phyloP scores from a whole-genome alignment of 2,329 filamentous ascomycete genomes.

The Lecanicillium sp. region DNA sequence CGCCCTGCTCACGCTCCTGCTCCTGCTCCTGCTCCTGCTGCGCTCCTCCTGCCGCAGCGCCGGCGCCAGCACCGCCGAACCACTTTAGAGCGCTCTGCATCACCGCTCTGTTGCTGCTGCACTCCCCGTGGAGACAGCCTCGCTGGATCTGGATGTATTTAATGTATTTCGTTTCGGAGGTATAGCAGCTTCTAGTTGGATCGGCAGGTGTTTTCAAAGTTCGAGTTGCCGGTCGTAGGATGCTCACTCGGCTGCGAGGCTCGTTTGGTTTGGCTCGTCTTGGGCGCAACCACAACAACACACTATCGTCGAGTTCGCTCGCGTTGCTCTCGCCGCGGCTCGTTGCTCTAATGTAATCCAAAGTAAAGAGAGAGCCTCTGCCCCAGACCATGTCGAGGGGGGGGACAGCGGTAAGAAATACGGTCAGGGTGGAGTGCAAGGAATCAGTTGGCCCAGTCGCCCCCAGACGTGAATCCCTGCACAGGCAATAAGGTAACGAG shows the following conservation, averaged over 20 bases:
- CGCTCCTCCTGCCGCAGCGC: neutral
- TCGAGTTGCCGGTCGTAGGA: too few species aligned
- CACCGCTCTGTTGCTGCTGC: neutral
- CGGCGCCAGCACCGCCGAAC: neutral
- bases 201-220: too few species aligned
- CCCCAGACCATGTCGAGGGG: neutral
- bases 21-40: neutral
- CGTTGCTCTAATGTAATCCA: neutral
- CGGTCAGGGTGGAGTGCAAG: constrained; percentile 7
- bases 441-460: constrained; percentile 6
- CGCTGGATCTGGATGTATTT: neutral
- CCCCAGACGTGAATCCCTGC: constrained; percentile 5
- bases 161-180: neutral
- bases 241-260: too few species aligned
- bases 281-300: too few species aligned
- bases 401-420: constrained; percentile 10
- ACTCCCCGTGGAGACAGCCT: neutral
- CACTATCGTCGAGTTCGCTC: neutral
- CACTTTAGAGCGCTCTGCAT: constrained; percentile 10
- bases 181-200: too few species aligned
- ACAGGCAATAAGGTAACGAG: neutral
- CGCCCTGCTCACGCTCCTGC: neutral
- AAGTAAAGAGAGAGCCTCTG: neutral
- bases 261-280: too few species aligned
- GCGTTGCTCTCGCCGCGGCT: neutral